Percentiles rank a stretch among this genome's conserved stretches.
Conservation (phyloP, 1,284 basidiomycete genomes). For the Apiotrichum sp. region DNA sequence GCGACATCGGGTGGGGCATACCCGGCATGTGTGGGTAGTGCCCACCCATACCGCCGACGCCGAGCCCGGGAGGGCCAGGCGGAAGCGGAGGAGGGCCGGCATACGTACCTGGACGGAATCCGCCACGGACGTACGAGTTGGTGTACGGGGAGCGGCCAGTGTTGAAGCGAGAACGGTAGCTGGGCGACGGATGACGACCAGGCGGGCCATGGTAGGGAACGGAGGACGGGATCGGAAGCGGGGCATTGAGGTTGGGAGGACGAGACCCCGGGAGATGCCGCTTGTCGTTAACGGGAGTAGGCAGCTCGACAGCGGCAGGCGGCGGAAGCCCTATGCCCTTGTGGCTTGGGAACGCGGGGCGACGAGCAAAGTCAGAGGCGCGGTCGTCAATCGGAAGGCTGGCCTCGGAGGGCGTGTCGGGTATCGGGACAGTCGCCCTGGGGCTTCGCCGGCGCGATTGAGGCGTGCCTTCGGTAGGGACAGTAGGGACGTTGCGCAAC, state of each 20-base stretch:
- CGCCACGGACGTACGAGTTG: background rate
- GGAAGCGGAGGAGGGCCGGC: background rate
- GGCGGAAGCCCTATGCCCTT: slow-evolving; percentile 14
- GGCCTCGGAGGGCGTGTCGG: background rate
- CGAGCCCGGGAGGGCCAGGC: background rate
- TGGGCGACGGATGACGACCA: too few species aligned
- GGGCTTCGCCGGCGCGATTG: too few species aligned
- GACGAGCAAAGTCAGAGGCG: too few species aligned
- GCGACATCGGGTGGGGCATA: background rate
- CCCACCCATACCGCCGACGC: background rate
- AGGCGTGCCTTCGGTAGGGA: too few species aligned
- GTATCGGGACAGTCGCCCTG: background rate
- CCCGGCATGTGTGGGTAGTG: slow-evolving; percentile 1
- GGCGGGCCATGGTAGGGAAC: too few species aligned
- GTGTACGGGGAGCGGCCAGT: background rate
- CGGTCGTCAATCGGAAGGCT: too few species aligned
- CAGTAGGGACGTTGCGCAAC: background rate
- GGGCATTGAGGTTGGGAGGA: too few species aligned
- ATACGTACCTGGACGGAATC: background rate
- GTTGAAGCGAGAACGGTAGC: background rate
- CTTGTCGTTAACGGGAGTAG: slow-evolving; percentile 36
- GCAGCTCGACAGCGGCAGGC: slow-evolving; percentile 39
- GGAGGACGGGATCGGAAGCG: too few species aligned
- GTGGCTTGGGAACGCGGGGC: background rate
- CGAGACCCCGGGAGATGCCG: background rate